Conservation (phyloP, 768 basidiomycete species). For the Boletus eberwhitei region DNA sequence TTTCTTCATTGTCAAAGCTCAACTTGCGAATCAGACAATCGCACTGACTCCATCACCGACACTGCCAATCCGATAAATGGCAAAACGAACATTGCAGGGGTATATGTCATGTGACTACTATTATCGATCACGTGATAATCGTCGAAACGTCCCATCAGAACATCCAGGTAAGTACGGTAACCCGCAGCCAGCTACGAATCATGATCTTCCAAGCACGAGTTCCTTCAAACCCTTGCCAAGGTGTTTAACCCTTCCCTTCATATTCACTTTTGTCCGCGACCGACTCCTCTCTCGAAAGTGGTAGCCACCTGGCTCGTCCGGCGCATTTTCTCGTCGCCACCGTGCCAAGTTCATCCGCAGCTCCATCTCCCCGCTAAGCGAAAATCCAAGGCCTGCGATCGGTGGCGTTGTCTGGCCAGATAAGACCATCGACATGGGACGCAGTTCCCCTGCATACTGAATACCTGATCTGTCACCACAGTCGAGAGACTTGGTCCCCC, state of each 20-base stretch:
- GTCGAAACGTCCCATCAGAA: neutral
- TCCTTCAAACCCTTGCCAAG: slow-evolving; percentile 31
- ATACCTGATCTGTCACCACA: slow-evolving; percentile 20
- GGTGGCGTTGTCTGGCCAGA: slow-evolving; percentile 20
- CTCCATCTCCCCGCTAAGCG: slow-evolving; percentile 60
- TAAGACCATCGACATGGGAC: slow-evolving; percentile 29
- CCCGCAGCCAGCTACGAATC: neutral
- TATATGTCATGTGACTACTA: slow-evolving; percentile 10
- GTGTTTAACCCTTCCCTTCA: slow-evolving; percentile 29
- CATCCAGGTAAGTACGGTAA: too few relatives aligned
- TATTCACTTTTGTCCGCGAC: slow-evolving; percentile 15
- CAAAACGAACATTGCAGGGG: slow-evolving; percentile 7
- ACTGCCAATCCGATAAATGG: neutral
- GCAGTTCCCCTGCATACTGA: slow-evolving; percentile 18
- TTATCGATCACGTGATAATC: neutral
- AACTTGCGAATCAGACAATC: neutral
- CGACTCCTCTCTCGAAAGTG: slow-evolving; percentile 28
- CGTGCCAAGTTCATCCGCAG: slow-evolving; percentile 52
- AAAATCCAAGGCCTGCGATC: slow-evolving; percentile 38
- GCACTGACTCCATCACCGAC: neutral
- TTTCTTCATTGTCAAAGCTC: neutral
- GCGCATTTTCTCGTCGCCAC: slow-evolving; percentile 31
- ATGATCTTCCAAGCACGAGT: slow-evolving; percentile 28
- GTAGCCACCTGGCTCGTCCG: slow-evolving; percentile 30
- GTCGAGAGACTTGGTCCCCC: slow-evolving; percentile 35